Conservation (phyloP, 805 yeast genomes). For the Pichia nakasei region DNA sequence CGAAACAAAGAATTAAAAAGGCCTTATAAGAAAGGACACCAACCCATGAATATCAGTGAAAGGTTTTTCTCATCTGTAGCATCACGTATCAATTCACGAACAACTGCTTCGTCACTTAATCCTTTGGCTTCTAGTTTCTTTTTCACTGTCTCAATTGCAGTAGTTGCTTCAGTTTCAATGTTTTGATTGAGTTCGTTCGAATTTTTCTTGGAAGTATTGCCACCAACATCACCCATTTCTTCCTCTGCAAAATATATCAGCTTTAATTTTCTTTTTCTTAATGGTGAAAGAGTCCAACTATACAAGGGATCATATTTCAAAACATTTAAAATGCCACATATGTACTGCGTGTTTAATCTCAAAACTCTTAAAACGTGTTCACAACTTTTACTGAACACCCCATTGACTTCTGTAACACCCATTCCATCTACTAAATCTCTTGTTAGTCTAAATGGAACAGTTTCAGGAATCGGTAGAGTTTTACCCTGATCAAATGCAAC, state of each 20-base stretch:
- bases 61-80: conserved; percentile 64
- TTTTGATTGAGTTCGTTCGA: background rate
- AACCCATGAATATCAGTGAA: conserved; percentile 71
- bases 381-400: conserved; percentile 63
- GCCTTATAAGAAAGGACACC: conserved; percentile 63
- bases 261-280: conserved; percentile 48
- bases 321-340: conserved; percentile 76
- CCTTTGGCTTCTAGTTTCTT: conserved; percentile 59
- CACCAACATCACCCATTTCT: conserved; percentile 13
- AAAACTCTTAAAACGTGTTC: conserved; percentile 66
- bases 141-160: conserved; percentile 66
- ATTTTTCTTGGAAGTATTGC: background rate
- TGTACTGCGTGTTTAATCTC: conserved; percentile 55
- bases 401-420: conserved; percentile 80
- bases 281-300: conserved; percentile 81
- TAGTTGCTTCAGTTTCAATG: conserved; percentile 60
- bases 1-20: no score
- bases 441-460: conserved; percentile 88
- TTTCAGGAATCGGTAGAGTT: conserved; percentile 76
- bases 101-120: conserved; percentile 75
- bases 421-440: conserved; percentile 88
- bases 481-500: conserved; percentile 95
- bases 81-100: conserved; percentile 68
- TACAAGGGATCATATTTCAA: conserved; percentile 88
- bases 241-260: conserved; percentile 19